Evolutionary conservation across 345 rosid species (phyloP).

Genomic region (Euphorbia tirucalli): DNA sequence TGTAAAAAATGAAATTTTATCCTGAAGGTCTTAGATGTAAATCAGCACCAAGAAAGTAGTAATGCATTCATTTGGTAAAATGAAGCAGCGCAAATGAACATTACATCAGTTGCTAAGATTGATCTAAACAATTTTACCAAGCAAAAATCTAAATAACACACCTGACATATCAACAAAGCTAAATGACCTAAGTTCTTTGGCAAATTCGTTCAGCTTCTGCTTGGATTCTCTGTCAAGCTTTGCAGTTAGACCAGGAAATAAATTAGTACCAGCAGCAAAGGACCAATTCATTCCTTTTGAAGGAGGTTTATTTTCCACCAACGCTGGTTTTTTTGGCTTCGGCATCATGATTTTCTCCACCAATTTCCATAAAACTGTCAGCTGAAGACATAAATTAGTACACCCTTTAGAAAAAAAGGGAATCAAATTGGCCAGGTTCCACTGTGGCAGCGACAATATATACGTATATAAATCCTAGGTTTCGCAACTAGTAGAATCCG

Average conservation of each 20-base stretch:
- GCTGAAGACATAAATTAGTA: conserved; percentile 74
- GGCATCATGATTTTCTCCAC: conserved; percentile 65
- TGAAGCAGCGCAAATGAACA: not conserved
- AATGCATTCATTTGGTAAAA: not conserved
- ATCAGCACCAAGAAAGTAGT: not conserved
- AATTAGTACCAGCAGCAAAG: conserved; percentile 68
- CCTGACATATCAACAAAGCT: conserved; percentile 94
- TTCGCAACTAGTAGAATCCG: not conserved
- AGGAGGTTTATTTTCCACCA: conserved; percentile 44
- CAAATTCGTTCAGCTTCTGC: conserved; percentile 79
- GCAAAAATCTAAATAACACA: conserved; percentile 20
- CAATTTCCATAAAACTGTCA: conserved; percentile 94
- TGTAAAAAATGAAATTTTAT: not conserved
- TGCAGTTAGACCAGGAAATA: conserved; percentile 58
- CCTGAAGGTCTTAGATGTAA: not conserved
- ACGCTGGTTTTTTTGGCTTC: conserved; percentile 40
- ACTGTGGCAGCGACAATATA: not conserved
- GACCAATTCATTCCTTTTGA: conserved; percentile 71
- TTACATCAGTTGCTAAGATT: not conserved
- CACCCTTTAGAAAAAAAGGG: conserved; percentile 15
- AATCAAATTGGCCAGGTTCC: not conserved
- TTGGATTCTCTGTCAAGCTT: conserved; percentile 70
- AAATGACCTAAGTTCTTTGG: conserved; percentile 73
- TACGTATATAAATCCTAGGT: too few relatives aligned
- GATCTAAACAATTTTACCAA: not conserved